A percentile compares a stretch with the other conserved stretches of the same genome.
These are phyloP conservation scores for Stephanodiscus triporus DNA, from an alignment of 108 stramenopile genomes.

Conservation along the genomic window DNA sequence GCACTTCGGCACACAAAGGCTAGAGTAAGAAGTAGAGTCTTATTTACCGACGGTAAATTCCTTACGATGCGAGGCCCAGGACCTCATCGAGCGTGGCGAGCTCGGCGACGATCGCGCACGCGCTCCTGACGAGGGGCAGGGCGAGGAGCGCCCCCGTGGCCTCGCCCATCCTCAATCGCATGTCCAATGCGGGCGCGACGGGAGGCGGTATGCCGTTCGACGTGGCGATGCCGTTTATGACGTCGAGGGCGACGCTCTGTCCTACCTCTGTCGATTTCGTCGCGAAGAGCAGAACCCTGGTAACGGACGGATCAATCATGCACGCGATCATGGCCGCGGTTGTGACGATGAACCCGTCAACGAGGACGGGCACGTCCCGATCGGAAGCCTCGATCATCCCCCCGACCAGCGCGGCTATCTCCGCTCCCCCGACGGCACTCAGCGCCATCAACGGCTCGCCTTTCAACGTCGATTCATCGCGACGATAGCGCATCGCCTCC, in stretches of 20 bases:
- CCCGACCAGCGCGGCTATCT: slow-evolving; percentile 82
- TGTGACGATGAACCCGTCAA: slow-evolving; percentile 84
- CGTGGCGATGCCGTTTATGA: slow-evolving; percentile 55
- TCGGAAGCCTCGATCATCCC: slow-evolving; percentile 63
- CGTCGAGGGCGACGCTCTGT: slow-evolving; percentile 51
- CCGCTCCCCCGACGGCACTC: slow-evolving; percentile 69
- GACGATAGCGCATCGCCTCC: slow-evolving; percentile 57
- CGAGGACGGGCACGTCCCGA: slow-evolving; percentile 62
- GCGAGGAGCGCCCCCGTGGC: slow-evolving; percentile 63
- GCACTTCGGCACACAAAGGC: too few relatives aligned
- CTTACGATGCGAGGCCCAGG: slow-evolving; percentile 15
- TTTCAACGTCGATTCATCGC: slow-evolving; percentile 5
- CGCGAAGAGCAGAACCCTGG: slow-evolving; percentile 63
- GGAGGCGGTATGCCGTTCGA: slow-evolving; percentile 50
- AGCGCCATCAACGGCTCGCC: slow-evolving; percentile 36
- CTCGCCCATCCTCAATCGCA: slow-evolving; percentile 79
- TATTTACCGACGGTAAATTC: too few relatives aligned
- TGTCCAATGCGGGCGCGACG: slow-evolving; percentile 57
- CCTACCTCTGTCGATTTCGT: slow-evolving; percentile 74
- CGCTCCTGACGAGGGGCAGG: slow-evolving; percentile 58
- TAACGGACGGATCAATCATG: slow-evolving; percentile 50
- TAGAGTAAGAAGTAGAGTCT: too few relatives aligned
- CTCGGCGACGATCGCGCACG: slow-evolving; percentile 54
- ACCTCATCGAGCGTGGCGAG: slow-evolving; percentile 65
- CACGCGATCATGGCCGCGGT: slow-evolving; percentile 76